Base-by-base conservation (phyloP, 1,139 yeast genomes). In the Sugiyamaella grinbergsii region DNA sequence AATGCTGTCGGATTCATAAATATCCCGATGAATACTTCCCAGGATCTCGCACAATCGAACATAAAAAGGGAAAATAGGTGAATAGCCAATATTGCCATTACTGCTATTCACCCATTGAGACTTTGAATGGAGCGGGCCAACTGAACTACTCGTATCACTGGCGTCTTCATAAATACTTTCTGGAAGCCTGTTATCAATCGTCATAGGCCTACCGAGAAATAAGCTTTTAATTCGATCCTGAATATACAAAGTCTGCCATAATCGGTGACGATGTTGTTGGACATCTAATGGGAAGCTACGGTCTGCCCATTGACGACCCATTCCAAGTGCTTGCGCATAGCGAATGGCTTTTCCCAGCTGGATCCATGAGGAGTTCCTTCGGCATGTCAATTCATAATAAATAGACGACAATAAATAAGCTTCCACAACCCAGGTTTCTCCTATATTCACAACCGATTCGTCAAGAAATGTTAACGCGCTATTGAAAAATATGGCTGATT, bases 361-460 rank as follows among this genome's bases (percentile, higher is more conserved):
- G 10, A 69, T 64, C 77, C 79, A 77, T 5, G 77, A 71, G 0
- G 75, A 67, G 47, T 71, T 69, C 53, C 74, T 64, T 34, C 70
- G 67, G n/a, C 74, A 70, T 19, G 64, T 65, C 23, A 67, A 57
- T 47, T 73, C 76, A 53, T 74, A 71, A 56, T 67, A 75, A 54
- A 73, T 68, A 51, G 66, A 69, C 11, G 70, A 65, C 32, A 76
- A 59, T 37, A 71, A 62, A 52, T 75, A 68, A 2, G 73, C 71
- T 53, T 75, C 73, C 2, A 75, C 74, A n/a, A 73, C 61, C 78
- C 79, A 75, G 4, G 73, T 49, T 38, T 69, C 72, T 2, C 72
- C 73, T 52, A 72, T 75, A 44, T 71, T 71, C 15, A 57, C 50
- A 3, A 64, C 63, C 7, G 66, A 58, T 8, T 64, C 58, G 34